Evolutionary conservation across 1,284 basidiomycete genomes (phyloP).

Genomic region (Agroathelia rolfsii): DNA sequence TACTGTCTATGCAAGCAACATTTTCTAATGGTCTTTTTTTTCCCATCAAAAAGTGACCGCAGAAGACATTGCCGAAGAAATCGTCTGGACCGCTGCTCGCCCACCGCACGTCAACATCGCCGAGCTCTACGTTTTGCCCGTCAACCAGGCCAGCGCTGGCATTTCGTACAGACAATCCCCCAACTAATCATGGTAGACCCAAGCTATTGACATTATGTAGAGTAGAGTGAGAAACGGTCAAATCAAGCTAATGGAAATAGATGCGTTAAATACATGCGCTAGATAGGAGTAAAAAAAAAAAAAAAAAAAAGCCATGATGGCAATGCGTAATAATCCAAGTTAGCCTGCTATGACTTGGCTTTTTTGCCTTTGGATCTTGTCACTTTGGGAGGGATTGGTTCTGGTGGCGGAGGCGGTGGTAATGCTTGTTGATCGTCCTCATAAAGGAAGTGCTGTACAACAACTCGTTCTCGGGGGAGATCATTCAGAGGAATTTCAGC

Average conservation of each 20-base stretch:
- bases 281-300: no score
- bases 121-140: constrained; percentile 68
- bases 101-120: constrained; percentile 84
- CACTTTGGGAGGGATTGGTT: constrained; percentile 35
- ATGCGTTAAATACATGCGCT: no score
- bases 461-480: constrained; percentile 55
- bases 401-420: no score
- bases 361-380: constrained; percentile 40
- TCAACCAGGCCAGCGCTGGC: constrained; percentile 73
- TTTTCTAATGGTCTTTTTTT: neutral
- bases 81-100: constrained; percentile 89
- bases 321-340: no score
- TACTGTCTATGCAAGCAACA: no score
- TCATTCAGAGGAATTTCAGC: constrained; percentile 50
- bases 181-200: constrained; percentile 40
- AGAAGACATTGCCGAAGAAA: constrained; percentile 90
- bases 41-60: constrained; percentile 60
- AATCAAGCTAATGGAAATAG: no score
- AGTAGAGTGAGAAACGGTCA: no score
- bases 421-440: constrained; percentile 58
- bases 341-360: no score
- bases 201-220: constrained; percentile 19
- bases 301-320: no score
- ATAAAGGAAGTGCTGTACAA: constrained; percentile 76
- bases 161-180: neutral